A percentile compares a stretch with the other conserved stretches of the same genome.
Evolutionary conservation across 2,329 filamentous ascomycete species (phyloP).

Genomic region (Ascochyta viciae-villosae): DNA sequence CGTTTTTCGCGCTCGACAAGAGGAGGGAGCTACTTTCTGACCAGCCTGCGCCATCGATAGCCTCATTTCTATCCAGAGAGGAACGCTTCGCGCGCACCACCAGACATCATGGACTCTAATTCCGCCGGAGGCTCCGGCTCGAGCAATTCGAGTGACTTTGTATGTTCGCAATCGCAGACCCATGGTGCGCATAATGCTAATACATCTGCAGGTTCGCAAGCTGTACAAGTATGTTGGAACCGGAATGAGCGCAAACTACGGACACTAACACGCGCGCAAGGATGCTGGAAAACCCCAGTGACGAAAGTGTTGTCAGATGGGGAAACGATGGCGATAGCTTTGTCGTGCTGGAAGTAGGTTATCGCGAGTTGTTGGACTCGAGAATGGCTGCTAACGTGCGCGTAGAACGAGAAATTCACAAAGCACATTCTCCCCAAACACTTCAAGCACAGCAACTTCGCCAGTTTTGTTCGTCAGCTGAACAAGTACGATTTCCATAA

Average conservation of each 20-base stretch:
- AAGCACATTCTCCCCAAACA: slow-evolving; percentile 96
- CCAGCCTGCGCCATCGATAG: not conserved
- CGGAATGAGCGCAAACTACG: not conserved
- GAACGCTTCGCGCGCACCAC: slow-evolving; percentile 3
- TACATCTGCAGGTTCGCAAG: slow-evolving; percentile 79
- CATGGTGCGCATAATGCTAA: slow-evolving; percentile 23
- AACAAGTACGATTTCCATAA: slow-evolving; percentile 99
- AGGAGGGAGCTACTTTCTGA: not conserved
- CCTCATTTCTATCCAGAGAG: not conserved
- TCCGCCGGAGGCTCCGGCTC: slow-evolving; percentile 52
- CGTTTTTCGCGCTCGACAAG: slow-evolving; percentile 1
- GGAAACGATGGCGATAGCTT: slow-evolving; percentile 94
- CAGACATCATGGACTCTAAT: slow-evolving; percentile 41
- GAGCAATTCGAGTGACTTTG: slow-evolving; percentile 95
- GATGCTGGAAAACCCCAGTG: slow-evolving; percentile 95
- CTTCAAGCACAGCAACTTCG: slow-evolving; percentile 99
- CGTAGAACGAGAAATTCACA: slow-evolving; percentile 95
- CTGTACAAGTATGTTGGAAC: slow-evolving; percentile 83
- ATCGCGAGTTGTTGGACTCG: slow-evolving; percentile 1
- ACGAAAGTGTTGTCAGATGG: slow-evolving; percentile 93
- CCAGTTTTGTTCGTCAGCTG: slow-evolving; percentile 91
- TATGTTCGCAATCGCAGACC: slow-evolving; percentile 59
- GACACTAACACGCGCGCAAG: slow-evolving; percentile 57
- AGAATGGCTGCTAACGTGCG: slow-evolving; percentile 22
- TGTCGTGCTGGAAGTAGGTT: slow-evolving; percentile 87